Percentiles rank a stretch among this genome's conserved stretches.
These are phyloP conservation scores for Athelia psychrophila DNA, from an alignment of 1,284 basidiomycete species.

Conservation along the genomic window DNA sequence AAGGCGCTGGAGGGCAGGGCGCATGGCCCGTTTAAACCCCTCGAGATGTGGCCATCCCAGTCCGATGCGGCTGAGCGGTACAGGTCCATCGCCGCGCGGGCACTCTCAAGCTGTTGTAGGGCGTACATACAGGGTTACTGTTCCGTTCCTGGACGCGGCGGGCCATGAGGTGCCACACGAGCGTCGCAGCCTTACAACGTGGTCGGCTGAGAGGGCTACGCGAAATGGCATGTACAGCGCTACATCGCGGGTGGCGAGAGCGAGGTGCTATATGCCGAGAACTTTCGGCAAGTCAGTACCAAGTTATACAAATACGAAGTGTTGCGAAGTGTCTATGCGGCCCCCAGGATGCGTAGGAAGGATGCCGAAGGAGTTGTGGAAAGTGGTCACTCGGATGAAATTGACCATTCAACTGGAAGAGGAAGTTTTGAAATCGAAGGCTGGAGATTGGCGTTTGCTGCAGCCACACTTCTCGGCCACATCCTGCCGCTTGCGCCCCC, in stretches of 20 bases:
- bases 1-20: slow-evolving; percentile 73
- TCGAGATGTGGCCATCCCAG: slow-evolving; percentile 63
- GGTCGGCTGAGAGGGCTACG: slow-evolving; percentile 61
- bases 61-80: slow-evolving; percentile 65
- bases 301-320: no score
- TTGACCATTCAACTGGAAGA: no score
- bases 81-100: slow-evolving; percentile 70
- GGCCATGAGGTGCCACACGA: slow-evolving; percentile 78
- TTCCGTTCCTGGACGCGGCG: slow-evolving; percentile 68
- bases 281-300: no score
- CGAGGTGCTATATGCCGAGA: slow-evolving; percentile 76
- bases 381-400: no score
- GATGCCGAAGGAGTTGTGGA: no score
- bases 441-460: no score
- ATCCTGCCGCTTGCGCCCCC: no score
- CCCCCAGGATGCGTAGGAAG: no score
- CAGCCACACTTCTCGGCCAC: no score
- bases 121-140: slow-evolving; percentile 64
- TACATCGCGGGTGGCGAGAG: slow-evolving; percentile 75
- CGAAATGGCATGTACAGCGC: slow-evolving; percentile 79
- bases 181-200: slow-evolving; percentile 70
- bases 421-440: no score
- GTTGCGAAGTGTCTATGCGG: no score
- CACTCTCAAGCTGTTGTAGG: slow-evolving; percentile 63
- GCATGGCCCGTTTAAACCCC: slow-evolving; percentile 71